These are phyloP conservation scores for Camellia japonica DNA, from an alignment of 148 eudicot species.

Conservation along the genomic window DNA sequence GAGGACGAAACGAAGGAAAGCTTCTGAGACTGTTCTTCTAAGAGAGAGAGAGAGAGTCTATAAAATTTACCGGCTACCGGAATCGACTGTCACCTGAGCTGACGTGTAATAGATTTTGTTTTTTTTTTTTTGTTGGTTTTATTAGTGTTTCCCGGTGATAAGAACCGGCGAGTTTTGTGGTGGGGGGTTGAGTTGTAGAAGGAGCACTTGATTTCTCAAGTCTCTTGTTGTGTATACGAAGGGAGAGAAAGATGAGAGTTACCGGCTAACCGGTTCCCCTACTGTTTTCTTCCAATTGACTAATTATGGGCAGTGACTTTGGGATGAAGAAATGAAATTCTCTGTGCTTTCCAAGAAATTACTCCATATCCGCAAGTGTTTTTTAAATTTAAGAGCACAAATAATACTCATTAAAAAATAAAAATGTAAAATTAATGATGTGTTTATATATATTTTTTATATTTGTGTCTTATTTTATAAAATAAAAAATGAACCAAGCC, in stretches of 20 bases:
- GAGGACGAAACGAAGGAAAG: constrained; percentile 25
- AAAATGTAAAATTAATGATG: too few relatives aligned
- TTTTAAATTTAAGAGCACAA: too few relatives aligned
- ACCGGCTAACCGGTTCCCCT: background rate
- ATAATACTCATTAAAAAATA: too few relatives aligned
- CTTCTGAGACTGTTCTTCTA: constrained; percentile 36
- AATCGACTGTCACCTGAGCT: too few relatives aligned
- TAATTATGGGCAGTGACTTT: background rate
- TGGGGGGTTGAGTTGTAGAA: background rate
- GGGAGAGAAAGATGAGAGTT: background rate
- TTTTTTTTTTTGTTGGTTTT: background rate
- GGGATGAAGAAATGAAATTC: background rate
- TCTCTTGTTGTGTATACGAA: background rate
- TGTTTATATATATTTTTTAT: too few relatives aligned
- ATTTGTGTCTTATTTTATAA: too few relatives aligned
- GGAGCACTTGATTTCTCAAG: constrained; percentile 2
- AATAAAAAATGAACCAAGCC: too few relatives aligned
- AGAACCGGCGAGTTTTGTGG: background rate
- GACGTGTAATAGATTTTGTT: background rate
- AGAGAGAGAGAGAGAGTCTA: background rate
- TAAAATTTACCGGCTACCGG: background rate
- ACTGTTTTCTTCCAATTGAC: background rate
- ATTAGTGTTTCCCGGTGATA: background rate
- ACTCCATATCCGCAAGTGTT: too few relatives aligned
- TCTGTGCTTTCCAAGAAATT: too few relatives aligned